Conservation (phyloP, 306 rosid genomes). For the Bauhinia variegata region DNA sequence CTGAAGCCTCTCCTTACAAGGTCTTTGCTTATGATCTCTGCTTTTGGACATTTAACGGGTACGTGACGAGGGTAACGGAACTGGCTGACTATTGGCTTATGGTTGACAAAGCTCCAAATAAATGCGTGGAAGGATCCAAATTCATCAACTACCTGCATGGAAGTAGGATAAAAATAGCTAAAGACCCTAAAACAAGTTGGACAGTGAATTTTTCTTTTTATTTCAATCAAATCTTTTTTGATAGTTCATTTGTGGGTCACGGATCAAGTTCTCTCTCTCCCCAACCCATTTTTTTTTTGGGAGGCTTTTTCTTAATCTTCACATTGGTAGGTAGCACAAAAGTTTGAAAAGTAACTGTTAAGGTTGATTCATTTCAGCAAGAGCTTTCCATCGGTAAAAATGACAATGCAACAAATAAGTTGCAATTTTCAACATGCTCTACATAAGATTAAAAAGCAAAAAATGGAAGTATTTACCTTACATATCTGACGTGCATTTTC, state of each 20-base stretch:
- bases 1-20: constrained; percentile 74
- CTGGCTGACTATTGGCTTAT: constrained; percentile 57
- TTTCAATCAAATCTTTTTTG: neutral
- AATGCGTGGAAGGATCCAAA: constrained; percentile 66
- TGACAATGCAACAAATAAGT: neutral
- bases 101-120: constrained; percentile 76
- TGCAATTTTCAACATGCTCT: constrained; percentile 20
- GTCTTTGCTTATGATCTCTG: constrained; percentile 74
- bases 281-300: neutral
- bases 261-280: too few relatives aligned
- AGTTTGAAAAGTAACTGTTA: constrained; percentile 34
- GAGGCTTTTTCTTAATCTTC: constrained; percentile 30
- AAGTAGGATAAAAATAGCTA: constrained; percentile 1
- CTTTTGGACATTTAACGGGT: constrained; percentile 75
- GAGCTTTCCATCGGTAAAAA: constrained; percentile 23
- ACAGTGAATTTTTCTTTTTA: neutral
- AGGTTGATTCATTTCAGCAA: constrained; percentile 15
- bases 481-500: constrained; percentile 79
- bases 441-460: constrained; percentile 10
- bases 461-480: constrained; percentile 49
- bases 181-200: constrained; percentile 38
- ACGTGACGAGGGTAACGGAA: constrained; percentile 69
- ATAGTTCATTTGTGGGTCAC: too few relatives aligned
- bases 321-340: constrained; percentile 40
- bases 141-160: constrained; percentile 60